Conservation (phyloP, 2,329 filamentous ascomycete species). For the Beauveria australis region DNA sequence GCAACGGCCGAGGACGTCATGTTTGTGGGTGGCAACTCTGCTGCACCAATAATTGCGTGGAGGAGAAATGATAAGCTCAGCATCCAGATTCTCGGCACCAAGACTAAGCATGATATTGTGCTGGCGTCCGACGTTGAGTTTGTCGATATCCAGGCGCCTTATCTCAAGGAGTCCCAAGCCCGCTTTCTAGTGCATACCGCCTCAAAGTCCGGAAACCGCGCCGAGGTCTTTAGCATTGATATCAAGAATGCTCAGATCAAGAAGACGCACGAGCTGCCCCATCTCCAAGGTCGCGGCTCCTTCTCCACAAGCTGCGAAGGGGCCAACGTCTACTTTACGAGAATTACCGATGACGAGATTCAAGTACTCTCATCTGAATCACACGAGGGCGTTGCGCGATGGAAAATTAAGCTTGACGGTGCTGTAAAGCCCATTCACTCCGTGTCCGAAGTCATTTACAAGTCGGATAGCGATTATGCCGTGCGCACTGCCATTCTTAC, state of each 20-base stretch:
- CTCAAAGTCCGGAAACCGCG: constrained; percentile 64
- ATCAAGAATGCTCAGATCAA: constrained; percentile 58
- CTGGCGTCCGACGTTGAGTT: constrained; percentile 38
- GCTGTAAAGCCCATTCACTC: constrained; percentile 51
- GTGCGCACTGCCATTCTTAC: constrained; percentile 67
- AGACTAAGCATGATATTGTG: constrained; percentile 45
- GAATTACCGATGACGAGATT: constrained; percentile 67
- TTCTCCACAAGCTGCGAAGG: constrained; percentile 72
- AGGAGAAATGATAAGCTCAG: constrained; percentile 59
- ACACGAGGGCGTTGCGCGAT: constrained; percentile 66
- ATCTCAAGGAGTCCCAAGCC: constrained; percentile 59
- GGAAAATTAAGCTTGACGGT: constrained; percentile 47
- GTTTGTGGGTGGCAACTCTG: constrained; percentile 68
- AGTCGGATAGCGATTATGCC: constrained; percentile 59
- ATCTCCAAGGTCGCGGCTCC: constrained; percentile 59
- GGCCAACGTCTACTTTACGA: constrained; percentile 82
- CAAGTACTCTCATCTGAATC: constrained; percentile 68
- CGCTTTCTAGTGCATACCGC: constrained; percentile 82
- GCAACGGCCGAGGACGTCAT: constrained; percentile 55
- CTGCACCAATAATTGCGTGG: constrained; percentile 69
- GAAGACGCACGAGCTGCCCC: constrained; percentile 76
- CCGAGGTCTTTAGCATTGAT: constrained; percentile 78
- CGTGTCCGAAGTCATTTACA: constrained; percentile 75
- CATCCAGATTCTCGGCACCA: constrained; percentile 61
- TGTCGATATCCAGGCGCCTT: constrained; percentile 66